Evolutionary conservation across 2,329 filamentous ascomycete genomes (phyloP).

Genomic region (Teratosphaeria pseudoeucalypti): DNA sequence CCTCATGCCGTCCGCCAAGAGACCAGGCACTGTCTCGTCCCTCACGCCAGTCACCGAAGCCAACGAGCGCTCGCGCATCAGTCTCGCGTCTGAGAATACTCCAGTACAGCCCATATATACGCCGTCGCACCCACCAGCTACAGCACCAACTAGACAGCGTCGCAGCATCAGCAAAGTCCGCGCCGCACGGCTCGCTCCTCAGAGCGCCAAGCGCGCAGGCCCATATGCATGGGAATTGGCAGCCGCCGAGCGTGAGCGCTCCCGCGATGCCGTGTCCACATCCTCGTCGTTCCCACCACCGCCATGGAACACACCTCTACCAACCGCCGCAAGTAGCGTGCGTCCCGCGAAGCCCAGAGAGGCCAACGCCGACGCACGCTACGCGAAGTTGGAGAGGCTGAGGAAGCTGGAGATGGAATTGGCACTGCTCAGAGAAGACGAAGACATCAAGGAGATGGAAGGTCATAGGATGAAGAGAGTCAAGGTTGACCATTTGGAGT

Average conservation of each 20-base stretch:
- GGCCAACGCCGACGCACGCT: conserved; percentile 18
- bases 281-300: background rate
- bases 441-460: conserved; percentile 17
- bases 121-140: background rate
- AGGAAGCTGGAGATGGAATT: conserved; percentile 12
- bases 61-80: background rate
- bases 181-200: background rate
- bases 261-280: background rate
- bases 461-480: conserved; percentile 19
- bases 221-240: background rate
- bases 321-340: conserved; percentile 5
- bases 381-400: conserved; percentile 16
- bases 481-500: conserved; percentile 21
- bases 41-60: background rate
- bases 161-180: conserved; percentile 4
- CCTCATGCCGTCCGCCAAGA: background rate
- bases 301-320: background rate
- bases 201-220: background rate
- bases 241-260: background rate
- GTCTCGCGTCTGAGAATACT: background rate
- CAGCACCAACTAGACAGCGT: background rate
- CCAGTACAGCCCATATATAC: background rate
- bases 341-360: conserved; percentile 11
- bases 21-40: background rate
- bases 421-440: conserved; percentile 14